Evolutionary conservation across 441 rosid species (phyloP), one percentile per base, ranked within the genome.

Genomic region (Gossypium armourianum): DNA sequence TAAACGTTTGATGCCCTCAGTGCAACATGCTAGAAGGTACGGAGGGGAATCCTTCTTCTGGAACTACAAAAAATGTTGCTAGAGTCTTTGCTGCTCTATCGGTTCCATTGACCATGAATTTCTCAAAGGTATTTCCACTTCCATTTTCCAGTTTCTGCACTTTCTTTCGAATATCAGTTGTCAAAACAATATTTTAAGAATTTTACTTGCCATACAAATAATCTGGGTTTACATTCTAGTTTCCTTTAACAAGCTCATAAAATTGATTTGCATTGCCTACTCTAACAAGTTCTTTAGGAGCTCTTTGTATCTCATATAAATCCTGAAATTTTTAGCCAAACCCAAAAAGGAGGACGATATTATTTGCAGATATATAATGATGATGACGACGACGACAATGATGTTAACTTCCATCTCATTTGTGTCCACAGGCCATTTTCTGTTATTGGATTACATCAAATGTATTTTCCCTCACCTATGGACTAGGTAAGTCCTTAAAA

Each of bases 391-490:
- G 2, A 1, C 9, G 40, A 29, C 26, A 1, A 17, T 65, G 69
- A 21, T 65, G 10, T 23, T 49, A 49, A 49, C 50, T 13, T 65
- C 3, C 20, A 24, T 23, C 21, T 21, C 71, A 62, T 54, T 4
- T 50, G 9, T 28, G 40, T 40, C 9, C 72, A 82, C 97, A 90
- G 96, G 97, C 96, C 52, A 81, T 89, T 71, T 89, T 90, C 75
- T 91, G 97, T 77, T 93, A 93, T 70, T 89, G 96, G 98, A 65
- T 93, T 23, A 86, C 98, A 32, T 89, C 97, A 70, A 90, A 89
- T 79, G 12, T 87, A 60, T 89, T 90, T 81, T 90, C 97, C 0
- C 86, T 93, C n/a, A 0, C 13, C 15, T 90, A 87, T 71, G 96
- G 96, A 62, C 80, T 85, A 71, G 93, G 98, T 88, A 73, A 83